Evolutionary conservation across 2,329 filamentous ascomycete species (phyloP), one percentile per base, ranked within the genome.

Genomic region (Fusarium multiceps): DNA sequence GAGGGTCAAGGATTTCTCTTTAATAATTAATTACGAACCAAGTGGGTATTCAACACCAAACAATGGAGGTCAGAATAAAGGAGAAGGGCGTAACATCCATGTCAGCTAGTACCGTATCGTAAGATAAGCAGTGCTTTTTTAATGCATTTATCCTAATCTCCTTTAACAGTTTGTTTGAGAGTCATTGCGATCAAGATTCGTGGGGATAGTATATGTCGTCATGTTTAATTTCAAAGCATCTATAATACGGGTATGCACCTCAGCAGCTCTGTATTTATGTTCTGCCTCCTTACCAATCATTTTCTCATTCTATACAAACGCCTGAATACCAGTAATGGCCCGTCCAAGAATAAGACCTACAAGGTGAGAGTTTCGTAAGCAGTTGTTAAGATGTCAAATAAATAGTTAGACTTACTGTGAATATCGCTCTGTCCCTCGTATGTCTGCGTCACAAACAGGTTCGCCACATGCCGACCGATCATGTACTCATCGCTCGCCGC

Each of bases 351-450:
- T 92, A 75, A 92, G 83, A 75, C 87, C 91, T 93, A 73, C 18
- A n/a, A 37, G 34, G 18, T n/a, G 49, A 25, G 72, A 63, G 45
- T 56, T 64, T 78, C 69, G 79, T 66, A 74, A 63, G 63, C 45
- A 63, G 48, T 42, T 42, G 30, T 55, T 40, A 18, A 27, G 46
- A 55, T 60, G 37, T 16, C 34, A n/a, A 28, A 53, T 53, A 40
- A 41, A 13, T n/a, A 41, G 28, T 21, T 34, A 63, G 61, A 88
- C 92, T 87, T 83, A 95, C 93, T 89, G 80, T 98, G 96, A 78
- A 98, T 98, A 81, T 98, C 96, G 78, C 94, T 98, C 82, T 98
- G 96, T 23, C 96, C 96, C 82, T 99, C 96, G 75, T 99, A 99
- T 3, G 95, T 98, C 83, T 98, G 95, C 57, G 95, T 97, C 55